Percentiles rank a stretch among this genome's conserved stretches.
Conservation (phyloP, 345 rosid genomes). For the Arabidopsis arenosa region DNA sequence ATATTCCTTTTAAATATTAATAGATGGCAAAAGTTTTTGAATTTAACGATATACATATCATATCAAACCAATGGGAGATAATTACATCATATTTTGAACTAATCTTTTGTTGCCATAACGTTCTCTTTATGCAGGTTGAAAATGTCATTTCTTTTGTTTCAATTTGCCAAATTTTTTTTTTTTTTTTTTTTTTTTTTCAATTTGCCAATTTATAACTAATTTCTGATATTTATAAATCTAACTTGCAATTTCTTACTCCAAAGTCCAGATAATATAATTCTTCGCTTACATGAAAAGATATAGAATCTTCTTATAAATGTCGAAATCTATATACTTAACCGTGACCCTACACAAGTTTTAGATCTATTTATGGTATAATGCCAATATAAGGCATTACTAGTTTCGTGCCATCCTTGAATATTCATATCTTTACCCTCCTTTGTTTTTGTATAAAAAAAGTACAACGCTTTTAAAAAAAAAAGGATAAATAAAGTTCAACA, state of each 20-base stretch:
- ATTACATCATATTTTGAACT: slow-evolving; percentile 8
- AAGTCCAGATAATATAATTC: background rate
- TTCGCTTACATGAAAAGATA: background rate
- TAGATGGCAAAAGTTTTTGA: background rate
- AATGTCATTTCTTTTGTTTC: background rate
- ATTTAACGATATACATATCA: background rate
- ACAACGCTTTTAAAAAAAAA: background rate
- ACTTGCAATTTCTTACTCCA: slow-evolving; percentile 2
- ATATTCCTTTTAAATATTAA: slow-evolving; percentile 27
- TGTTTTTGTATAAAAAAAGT: too few relatives aligned
- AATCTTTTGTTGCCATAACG: background rate
- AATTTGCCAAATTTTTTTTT: too few relatives aligned
- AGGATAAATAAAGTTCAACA: too few relatives aligned
- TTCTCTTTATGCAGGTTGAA: background rate
- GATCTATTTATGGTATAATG: slow-evolving; percentile 19
- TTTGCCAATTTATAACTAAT: background rate
- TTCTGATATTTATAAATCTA: background rate
- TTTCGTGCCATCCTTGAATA: slow-evolving; percentile 9
- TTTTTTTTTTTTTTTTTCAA: too few relatives aligned
- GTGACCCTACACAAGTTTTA: background rate
- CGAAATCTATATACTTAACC: slow-evolving; percentile 5
- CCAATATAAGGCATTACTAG: background rate
- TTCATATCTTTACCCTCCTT: background rate
- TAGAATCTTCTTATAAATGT: slow-evolving; percentile 3
- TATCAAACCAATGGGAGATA: background rate